Evolutionary conservation across 2,329 filamentous ascomycete species (phyloP).

Genomic region (Fusarium solani-melongenae): DNA sequence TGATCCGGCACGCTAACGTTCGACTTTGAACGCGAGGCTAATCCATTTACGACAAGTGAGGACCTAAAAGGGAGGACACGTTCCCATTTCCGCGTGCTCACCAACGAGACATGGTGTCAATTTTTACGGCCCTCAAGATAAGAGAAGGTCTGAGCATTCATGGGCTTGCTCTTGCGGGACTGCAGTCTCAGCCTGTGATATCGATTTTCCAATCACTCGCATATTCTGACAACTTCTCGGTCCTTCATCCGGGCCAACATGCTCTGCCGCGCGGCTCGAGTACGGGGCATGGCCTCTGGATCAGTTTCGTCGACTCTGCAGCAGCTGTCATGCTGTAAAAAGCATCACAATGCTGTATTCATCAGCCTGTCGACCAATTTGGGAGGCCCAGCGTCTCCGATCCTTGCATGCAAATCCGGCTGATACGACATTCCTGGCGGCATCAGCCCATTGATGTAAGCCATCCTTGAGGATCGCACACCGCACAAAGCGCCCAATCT

Average conservation of each 20-base stretch:
- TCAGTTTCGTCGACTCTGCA: not conserved
- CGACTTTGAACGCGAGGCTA: not conserved
- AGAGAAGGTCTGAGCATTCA: not conserved
- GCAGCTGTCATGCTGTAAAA: slow-evolving; percentile 8
- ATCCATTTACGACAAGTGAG: not conserved
- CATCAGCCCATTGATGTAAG: slow-evolving; percentile 35
- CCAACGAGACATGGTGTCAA: not conserved
- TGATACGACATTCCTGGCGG: slow-evolving; percentile 32
- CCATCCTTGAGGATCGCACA: slow-evolving; percentile 23
- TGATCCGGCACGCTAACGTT: not conserved
- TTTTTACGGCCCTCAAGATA: not conserved
- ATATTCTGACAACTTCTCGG: not conserved
- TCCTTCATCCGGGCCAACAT: not conserved
- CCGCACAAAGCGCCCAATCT: slow-evolving; percentile 5
- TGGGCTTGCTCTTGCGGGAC: not conserved
- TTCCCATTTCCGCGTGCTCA: not conserved
- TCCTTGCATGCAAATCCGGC: slow-evolving; percentile 12
- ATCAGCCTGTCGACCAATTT: slow-evolving; percentile 15
- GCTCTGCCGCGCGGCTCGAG: slow-evolving; percentile 17
- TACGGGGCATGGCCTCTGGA: not conserved
- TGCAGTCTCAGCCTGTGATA: not conserved
- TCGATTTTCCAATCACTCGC: not conserved
- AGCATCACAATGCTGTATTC: slow-evolving; percentile 4
- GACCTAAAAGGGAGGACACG: not conserved
- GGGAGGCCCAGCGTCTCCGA: not conserved